Percentiles rank a stretch among this genome's conserved stretches.
phyloP scores from a whole-genome alignment of 2,329 filamentous ascomycete species.

The Purpureocillium takamizusanense region DNA sequence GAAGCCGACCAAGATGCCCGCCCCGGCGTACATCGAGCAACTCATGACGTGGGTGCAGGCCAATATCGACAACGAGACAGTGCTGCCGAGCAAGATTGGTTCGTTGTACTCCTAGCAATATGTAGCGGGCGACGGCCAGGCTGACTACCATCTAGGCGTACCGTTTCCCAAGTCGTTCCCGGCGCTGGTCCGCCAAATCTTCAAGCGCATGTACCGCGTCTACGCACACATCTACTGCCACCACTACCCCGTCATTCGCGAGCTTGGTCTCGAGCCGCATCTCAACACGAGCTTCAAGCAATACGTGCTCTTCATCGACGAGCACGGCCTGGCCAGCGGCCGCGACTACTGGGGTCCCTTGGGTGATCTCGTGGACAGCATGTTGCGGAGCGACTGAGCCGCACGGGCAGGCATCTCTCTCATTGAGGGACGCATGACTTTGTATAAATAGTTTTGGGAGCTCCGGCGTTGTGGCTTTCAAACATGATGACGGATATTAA shows the following conservation, averaged over 20 bases:
- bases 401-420: not conserved
- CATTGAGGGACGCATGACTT: not conserved
- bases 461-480: constrained; percentile 10
- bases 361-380: constrained; percentile 93
- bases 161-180: constrained; percentile 93
- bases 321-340: constrained; percentile 83
- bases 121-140: not conserved
- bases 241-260: constrained; percentile 93
- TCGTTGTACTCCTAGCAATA: constrained; percentile 11
- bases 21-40: constrained; percentile 95
- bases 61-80: constrained; percentile 89
- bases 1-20: constrained; percentile 94
- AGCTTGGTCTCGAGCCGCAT: constrained; percentile 91
- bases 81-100: constrained; percentile 92
- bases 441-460: constrained; percentile 4
- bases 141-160: constrained; percentile 49
- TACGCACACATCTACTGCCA: constrained; percentile 99
- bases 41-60: constrained; percentile 94
- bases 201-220: constrained; percentile 97
- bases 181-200: constrained; percentile 82
- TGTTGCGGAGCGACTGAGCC: constrained; percentile 79
- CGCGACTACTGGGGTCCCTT: constrained; percentile 97
- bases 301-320: constrained; percentile 96
- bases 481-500: constrained; percentile 2
- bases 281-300: constrained; percentile 99